Conservation (phyloP, 257 asterid species). For the Solanum rostratum region DNA sequence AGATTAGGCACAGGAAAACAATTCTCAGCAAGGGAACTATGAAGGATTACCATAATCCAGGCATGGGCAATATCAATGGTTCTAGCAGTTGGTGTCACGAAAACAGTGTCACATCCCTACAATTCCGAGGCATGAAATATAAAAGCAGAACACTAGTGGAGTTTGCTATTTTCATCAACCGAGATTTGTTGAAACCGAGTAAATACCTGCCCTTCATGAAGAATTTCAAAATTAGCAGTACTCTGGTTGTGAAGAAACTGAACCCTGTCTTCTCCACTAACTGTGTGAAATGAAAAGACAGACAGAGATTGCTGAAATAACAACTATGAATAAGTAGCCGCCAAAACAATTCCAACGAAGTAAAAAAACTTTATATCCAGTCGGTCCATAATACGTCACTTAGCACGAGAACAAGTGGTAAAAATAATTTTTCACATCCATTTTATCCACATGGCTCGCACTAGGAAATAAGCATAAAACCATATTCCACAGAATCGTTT, state of each 20-base stretch:
- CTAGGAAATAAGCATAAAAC: neutral
- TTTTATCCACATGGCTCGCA: neutral
- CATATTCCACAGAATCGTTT: neutral
- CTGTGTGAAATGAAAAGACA: constrained; percentile 30
- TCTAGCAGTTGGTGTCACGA: constrained; percentile 95
- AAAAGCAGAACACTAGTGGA: neutral
- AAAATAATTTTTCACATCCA: neutral
- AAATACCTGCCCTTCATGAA: constrained; percentile 80
- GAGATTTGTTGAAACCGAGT: constrained; percentile 1
- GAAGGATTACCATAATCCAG: constrained; percentile 65
- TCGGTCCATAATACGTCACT: neutral
- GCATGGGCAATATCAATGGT: constrained; percentile 86
- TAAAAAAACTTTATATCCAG: neutral
- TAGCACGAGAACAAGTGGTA: neutral
- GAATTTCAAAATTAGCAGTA: constrained; percentile 85
- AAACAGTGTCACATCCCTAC: constrained; percentile 94
- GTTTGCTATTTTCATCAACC: neutral
- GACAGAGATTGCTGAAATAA: neutral
- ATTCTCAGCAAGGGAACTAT: constrained; percentile 13
- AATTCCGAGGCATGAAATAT: constrained; percentile 8
- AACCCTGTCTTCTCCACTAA: constrained; percentile 86
- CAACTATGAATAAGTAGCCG: neutral
- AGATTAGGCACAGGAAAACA: neutral
- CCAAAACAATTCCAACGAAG: neutral
- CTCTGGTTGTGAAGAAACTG: constrained; percentile 96